Evolutionary conservation across 345 rosid species (phyloP).

Genomic region (Melaleuca alternifolia): DNA sequence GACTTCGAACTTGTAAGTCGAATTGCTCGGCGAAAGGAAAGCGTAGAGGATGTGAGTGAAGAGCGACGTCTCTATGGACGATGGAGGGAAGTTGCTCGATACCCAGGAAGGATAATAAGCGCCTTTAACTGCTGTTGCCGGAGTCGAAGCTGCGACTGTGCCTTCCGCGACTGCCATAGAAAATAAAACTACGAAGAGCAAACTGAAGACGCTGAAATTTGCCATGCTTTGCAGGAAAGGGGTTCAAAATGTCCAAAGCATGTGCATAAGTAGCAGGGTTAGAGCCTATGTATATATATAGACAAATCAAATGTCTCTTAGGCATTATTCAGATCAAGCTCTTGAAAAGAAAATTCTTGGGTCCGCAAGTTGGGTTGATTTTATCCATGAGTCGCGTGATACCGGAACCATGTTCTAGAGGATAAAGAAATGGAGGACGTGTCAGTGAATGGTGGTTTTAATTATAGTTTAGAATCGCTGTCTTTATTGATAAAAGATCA

Average conservation of each 20-base stretch:
- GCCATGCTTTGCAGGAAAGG: not conserved
- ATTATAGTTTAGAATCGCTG: not conserved
- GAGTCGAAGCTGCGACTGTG: not conserved
- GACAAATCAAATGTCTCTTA: not conserved
- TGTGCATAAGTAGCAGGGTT: not conserved
- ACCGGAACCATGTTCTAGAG: not conserved
- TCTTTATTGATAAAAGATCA: not conserved
- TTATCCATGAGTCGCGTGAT: not conserved
- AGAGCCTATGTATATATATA: not conserved
- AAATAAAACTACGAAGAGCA: not conserved
- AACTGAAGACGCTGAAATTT: not conserved
- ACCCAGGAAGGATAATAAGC: conserved; percentile 17
- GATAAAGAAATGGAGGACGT: not conserved
- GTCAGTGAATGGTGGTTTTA: not conserved
- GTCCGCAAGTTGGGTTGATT: not conserved
- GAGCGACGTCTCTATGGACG: conserved; percentile 11
- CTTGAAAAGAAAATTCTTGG: not conserved
- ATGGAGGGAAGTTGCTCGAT: conserved; percentile 7
- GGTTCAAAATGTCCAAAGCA: not conserved
- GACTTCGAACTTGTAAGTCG: conserved; percentile 6
- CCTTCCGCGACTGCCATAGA: not conserved
- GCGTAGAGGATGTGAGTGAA: conserved; percentile 17
- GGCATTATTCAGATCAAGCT: not conserved
- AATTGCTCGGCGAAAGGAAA: conserved; percentile 6
- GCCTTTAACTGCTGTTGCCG: conserved; percentile 1